phyloP scores from a whole-genome alignment of 73 alveolate genomes.

The Symbiodinium pilosum region DNA sequence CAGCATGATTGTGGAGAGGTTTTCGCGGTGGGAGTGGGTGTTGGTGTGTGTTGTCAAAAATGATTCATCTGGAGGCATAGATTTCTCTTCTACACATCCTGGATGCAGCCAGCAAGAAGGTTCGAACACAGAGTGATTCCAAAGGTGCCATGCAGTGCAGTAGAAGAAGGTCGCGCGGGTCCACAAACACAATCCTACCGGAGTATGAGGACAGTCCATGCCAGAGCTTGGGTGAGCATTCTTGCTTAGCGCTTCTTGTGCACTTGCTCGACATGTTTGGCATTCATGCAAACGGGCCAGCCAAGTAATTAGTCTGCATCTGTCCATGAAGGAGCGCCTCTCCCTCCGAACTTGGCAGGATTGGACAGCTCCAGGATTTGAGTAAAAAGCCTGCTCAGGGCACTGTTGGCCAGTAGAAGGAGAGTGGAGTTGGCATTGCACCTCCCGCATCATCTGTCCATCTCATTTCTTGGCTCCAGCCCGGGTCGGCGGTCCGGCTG shows the following conservation, averaged over 20 bases:
- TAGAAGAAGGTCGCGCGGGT: constrained; percentile 39
- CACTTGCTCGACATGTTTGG: neutral
- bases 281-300: neutral
- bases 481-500: neutral
- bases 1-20: neutral
- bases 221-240: neutral
- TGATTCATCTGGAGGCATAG: constrained; percentile 11
- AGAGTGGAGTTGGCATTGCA: neutral
- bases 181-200: constrained; percentile 64
- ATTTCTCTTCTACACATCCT: constrained; percentile 51
- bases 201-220: constrained; percentile 30
- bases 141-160: too few species aligned
- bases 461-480: neutral
- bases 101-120: constrained; percentile 87
- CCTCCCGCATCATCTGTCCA: neutral
- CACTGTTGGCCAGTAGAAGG: neutral
- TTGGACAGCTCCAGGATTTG: constrained; percentile 21
- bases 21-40: neutral
- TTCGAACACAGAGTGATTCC: neutral
- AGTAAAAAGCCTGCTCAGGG: too few species aligned
- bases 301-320: neutral
- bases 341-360: constrained; percentile 61
- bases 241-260: too few species aligned
- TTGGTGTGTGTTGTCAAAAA: too few species aligned
- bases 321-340: constrained; percentile 24